Percentiles rank a stretch among this genome's conserved stretches.
phyloP scores from a whole-genome alignment of 768 basidiomycete species.

The Calocera cornea region DNA sequence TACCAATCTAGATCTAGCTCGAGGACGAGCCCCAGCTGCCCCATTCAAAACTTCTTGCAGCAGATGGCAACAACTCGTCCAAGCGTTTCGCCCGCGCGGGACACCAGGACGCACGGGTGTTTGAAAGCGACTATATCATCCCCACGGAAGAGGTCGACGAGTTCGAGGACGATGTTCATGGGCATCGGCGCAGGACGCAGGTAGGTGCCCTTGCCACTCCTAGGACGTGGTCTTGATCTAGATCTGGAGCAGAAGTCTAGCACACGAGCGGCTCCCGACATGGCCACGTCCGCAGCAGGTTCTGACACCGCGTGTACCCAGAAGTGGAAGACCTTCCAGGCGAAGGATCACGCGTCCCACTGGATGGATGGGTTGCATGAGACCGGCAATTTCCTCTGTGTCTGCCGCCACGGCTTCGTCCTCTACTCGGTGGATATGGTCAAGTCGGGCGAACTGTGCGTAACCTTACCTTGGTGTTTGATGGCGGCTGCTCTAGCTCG shows the following conservation, averaged over 20 bases:
- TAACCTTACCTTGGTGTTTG: constrained; percentile 10
- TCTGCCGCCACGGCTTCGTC: constrained; percentile 27
- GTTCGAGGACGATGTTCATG: background rate
- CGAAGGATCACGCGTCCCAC: constrained; percentile 20
- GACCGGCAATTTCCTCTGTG: constrained; percentile 27
- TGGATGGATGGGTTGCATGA: constrained; percentile 24
- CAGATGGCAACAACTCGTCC: constrained; percentile 28
- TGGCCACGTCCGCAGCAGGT: background rate
- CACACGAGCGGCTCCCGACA: background rate
- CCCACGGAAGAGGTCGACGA: background rate
- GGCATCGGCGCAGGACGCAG: background rate
- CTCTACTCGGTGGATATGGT: constrained; percentile 26
- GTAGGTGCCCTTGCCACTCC: background rate
- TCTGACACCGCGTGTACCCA: background rate
- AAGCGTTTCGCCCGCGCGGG: constrained; percentile 21
- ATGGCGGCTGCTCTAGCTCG: background rate
- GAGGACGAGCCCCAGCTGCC: constrained; percentile 23
- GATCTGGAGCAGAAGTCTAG: background rate
- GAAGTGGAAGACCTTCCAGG: constrained; percentile 3
- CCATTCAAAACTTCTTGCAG: constrained; percentile 18
- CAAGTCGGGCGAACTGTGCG: constrained; percentile 38
- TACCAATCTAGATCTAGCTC: constrained; percentile 14
- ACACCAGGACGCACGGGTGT: background rate
- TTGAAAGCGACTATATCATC: background rate
- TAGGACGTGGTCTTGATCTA: background rate